These are phyloP conservation scores for Erodium moschatum DNA, from an alignment of 441 rosid genomes.

Conservation along the genomic window DNA sequence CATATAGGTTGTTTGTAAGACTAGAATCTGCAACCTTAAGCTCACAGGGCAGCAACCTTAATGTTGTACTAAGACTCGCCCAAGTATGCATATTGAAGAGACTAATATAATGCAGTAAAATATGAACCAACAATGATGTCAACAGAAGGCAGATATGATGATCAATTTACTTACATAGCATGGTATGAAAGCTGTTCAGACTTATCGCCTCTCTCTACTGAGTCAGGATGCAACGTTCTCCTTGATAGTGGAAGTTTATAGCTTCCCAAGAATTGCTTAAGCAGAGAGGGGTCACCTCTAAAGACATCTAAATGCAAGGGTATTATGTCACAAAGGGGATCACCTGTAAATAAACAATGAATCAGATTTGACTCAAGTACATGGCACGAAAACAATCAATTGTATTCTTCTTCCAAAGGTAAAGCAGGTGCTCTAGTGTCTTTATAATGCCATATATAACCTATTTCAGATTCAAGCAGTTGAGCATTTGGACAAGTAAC, in stretches of 20 bases:
- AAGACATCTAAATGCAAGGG: constrained; percentile 79
- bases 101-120: background rate
- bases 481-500: no score
- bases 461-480: background rate
- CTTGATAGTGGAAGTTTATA: constrained; percentile 61
- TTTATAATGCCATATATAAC: background rate
- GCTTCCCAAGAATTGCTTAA: constrained; percentile 56
- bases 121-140: constrained; percentile 5
- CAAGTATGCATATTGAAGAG: background rate
- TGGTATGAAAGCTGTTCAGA: constrained; percentile 60
- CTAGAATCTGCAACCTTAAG: background rate
- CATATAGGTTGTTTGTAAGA: background rate
- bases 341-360: constrained; percentile 49
- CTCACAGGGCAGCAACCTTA: background rate
- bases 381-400: background rate
- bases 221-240: constrained; percentile 25
- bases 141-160: constrained; percentile 1
- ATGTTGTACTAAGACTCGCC: background rate
- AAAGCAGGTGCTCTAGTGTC: constrained; percentile 3
- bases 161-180: constrained; percentile 55
- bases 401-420: background rate
- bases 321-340: constrained; percentile 70
- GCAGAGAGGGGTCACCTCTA: constrained; percentile 60
- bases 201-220: constrained; percentile 28
- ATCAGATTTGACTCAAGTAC: constrained; percentile 1